A percentile compares a stretch with the other conserved stretches of the same genome.
Evolutionary conservation across 2,329 filamentous ascomycete species (phyloP).

Genomic region (Alternaria longipes): DNA sequence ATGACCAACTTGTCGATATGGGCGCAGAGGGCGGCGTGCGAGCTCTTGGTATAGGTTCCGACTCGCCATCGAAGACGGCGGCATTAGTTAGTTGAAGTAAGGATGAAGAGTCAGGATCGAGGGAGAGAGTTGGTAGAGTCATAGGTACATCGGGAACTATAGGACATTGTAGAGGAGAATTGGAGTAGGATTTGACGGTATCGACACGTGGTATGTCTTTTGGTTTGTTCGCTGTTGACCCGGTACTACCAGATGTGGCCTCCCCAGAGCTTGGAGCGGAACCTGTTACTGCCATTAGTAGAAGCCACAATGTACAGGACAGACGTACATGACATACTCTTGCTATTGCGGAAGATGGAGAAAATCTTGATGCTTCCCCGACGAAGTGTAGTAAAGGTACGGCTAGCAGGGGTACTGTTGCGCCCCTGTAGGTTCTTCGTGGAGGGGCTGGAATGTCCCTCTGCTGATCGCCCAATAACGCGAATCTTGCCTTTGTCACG

Average conservation of each 20-base stretch:
- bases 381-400: constrained; percentile 41
- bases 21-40: constrained; percentile 18
- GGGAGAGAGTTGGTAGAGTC: constrained; percentile 16
- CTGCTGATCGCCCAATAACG: constrained; percentile 37
- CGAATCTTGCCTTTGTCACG: constrained; percentile 47
- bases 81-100: constrained; percentile 38
- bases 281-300: constrained; percentile 22
- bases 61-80: constrained; percentile 46
- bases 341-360: constrained; percentile 47
- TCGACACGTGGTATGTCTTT: constrained; percentile 24
- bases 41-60: constrained; percentile 36
- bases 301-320: not conserved
- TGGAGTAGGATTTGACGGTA: constrained; percentile 8
- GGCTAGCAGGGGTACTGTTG: constrained; percentile 30
- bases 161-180: constrained; percentile 20
- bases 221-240: constrained; percentile 24
- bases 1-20: constrained; percentile 40
- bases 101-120: constrained; percentile 29
- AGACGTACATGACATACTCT: constrained; percentile 27
- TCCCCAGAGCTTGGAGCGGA: constrained; percentile 22
- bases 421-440: constrained; percentile 27
- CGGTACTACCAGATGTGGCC: constrained; percentile 14
- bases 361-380: constrained; percentile 45
- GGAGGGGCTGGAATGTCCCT: constrained; percentile 17
- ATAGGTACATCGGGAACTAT: constrained; percentile 25